These are phyloP conservation scores for Schoenoplectus tabernaemontani DNA, from an alignment of 202 grass and related monocot genomes.

Conservation along the genomic window DNA sequence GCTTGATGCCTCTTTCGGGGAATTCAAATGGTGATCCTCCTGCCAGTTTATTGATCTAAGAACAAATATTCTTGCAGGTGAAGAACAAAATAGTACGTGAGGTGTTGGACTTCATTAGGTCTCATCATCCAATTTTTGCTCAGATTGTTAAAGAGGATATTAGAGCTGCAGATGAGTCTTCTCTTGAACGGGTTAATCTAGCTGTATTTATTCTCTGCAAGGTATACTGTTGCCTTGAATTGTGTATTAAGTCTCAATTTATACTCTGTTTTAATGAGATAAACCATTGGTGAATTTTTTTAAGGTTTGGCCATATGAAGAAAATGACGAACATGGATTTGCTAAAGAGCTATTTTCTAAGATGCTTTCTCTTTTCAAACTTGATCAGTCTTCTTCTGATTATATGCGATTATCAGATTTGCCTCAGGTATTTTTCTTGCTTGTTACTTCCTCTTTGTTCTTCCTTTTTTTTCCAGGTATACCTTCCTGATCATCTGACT, in stretches of 20 bases:
- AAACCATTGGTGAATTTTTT: conserved; percentile 8
- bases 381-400: conserved; percentile 47
- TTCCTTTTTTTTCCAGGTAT: neutral
- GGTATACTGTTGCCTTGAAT: conserved; percentile 35
- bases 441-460: neutral
- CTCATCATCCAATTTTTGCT: conserved; percentile 56
- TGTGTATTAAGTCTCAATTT: conserved; percentile 30
- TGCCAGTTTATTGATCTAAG: neutral
- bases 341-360: conserved; percentile 73
- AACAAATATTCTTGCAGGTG: conserved; percentile 46
- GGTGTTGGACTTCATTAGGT: conserved; percentile 77
- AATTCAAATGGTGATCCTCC: neutral
- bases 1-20: neutral
- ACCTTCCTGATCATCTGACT: neutral
- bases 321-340: conserved; percentile 81
- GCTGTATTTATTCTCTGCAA: conserved; percentile 89
- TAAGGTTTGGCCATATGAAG: conserved; percentile 91
- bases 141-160: conserved; percentile 71
- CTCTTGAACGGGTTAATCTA: conserved; percentile 64
- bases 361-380: conserved; percentile 60
- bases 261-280: conserved; percentile 1
- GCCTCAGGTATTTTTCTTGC: conserved; percentile 50
- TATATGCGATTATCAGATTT: conserved; percentile 56
- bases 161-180: conserved; percentile 48
- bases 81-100: conserved; percentile 96